Conservation (phyloP, 805 yeast genomes). For the Zygoascus biomembranicola region DNA sequence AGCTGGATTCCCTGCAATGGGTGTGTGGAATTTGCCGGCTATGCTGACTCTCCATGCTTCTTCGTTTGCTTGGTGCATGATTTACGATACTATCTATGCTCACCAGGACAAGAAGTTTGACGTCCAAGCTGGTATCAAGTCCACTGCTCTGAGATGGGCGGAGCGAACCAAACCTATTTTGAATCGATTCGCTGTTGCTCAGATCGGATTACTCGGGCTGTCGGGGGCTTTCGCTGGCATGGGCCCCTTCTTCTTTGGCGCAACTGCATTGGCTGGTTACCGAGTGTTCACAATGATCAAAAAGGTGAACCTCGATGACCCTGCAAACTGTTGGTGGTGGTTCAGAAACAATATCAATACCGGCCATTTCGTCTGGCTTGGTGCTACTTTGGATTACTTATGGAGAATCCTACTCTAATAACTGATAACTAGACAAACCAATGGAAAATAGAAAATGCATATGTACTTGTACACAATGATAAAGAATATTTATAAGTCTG, state of each 20-base stretch:
- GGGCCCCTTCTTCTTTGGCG: conserved; percentile 76
- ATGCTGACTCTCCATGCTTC: conserved; percentile 73
- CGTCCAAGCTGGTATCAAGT: conserved; percentile 81
- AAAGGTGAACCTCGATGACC: conserved; percentile 70
- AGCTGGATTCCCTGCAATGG: conserved; percentile 94
- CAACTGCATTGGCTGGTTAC: conserved; percentile 58
- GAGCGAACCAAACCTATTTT: conserved; percentile 62
- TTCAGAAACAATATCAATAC: conserved; percentile 72
- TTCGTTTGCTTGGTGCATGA: conserved; percentile 87
- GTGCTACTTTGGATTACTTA: conserved; percentile 31
- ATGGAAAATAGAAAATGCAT: conserved; percentile 7
- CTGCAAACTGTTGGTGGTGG: conserved; percentile 73
- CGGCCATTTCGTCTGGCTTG: conserved; percentile 31
- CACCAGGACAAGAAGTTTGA: conserved; percentile 94
- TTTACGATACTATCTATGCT: conserved; percentile 92
- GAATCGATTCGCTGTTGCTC: conserved; percentile 55
- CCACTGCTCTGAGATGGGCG: conserved; percentile 96
- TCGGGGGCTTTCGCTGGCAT: conserved; percentile 71
- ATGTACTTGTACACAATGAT: not conserved
- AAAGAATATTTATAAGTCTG: conserved; percentile 10
- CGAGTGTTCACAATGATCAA: conserved; percentile 62
- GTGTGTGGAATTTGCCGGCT: conserved; percentile 65
- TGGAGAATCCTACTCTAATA: conserved; percentile 15
- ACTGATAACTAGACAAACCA: conserved; percentile 7
- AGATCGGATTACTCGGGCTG: conserved; percentile 50